These are phyloP conservation scores for Penicillium cataractarum DNA, from an alignment of 495 filamentous ascomycete genomes.

Conservation along the genomic window DNA sequence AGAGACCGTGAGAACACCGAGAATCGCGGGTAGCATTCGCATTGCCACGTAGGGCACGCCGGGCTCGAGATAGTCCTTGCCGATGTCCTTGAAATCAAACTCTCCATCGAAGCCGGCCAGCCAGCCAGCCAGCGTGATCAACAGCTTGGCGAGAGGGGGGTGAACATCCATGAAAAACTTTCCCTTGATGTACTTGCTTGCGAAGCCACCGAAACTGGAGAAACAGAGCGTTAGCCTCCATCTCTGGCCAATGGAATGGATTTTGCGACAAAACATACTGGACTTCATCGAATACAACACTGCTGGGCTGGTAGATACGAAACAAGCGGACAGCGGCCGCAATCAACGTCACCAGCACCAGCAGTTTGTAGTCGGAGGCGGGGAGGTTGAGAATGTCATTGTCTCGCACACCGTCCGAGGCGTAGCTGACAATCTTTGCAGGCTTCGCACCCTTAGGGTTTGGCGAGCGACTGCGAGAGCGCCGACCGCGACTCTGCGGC, in stretches of 20 bases:
- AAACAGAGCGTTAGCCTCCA: constrained; percentile 1
- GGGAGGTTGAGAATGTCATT: constrained; percentile 65
- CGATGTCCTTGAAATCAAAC: constrained; percentile 99
- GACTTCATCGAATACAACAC: constrained; percentile 98
- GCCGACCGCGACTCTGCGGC: constrained; percentile 38
- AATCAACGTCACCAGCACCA: constrained; percentile 72
- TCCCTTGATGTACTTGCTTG: constrained; percentile 98
- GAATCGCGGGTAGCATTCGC: constrained; percentile 87
- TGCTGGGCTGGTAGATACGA: constrained; percentile 93
- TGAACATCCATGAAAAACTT: constrained; percentile 99
- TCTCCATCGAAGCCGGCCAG: constrained; percentile 91
- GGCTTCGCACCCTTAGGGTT: constrained; percentile 47
- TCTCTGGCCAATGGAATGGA: background rate
- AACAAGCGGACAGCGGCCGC: constrained; percentile 84
- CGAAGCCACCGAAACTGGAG: constrained; percentile 91
- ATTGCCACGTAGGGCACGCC: constrained; percentile 97
- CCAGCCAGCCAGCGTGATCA: constrained; percentile 94
- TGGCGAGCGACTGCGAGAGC: constrained; percentile 48
- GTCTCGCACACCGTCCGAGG: constrained; percentile 56
- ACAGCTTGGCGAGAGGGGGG: constrained; percentile 93
- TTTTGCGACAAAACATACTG: constrained; percentile 65
- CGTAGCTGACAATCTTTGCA: constrained; percentile 40
- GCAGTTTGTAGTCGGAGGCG: constrained; percentile 75
- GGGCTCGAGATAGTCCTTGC: constrained; percentile 95
- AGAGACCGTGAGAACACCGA: constrained; percentile 84